phyloP scores from a whole-genome alignment of 164 flowering plant species.

The Tetrastigma voinierianum region DNA sequence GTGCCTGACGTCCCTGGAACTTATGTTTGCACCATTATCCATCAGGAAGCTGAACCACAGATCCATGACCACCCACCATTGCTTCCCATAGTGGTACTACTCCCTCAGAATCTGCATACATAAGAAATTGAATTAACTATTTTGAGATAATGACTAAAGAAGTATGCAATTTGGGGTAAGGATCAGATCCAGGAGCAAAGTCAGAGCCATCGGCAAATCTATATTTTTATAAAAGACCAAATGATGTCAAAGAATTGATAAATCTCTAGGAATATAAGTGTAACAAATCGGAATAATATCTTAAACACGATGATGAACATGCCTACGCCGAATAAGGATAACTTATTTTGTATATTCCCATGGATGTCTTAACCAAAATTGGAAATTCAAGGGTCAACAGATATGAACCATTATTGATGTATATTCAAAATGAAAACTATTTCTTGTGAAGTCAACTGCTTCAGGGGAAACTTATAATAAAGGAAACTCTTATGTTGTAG shows the following conservation, averaged over 20 bases:
- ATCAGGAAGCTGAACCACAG: slow-evolving; percentile 39
- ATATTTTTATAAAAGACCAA: too few relatives aligned
- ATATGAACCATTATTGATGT: slow-evolving; percentile 4
- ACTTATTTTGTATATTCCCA: too few relatives aligned
- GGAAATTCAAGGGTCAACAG: background rate
- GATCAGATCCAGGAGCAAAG: background rate
- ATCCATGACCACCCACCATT: slow-evolving; percentile 49
- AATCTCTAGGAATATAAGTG: background rate
- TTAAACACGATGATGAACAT: background rate
- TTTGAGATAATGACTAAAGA: background rate
- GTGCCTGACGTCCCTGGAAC: slow-evolving; percentile 54
- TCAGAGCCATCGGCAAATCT: too few relatives aligned
- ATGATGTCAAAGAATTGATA: background rate
- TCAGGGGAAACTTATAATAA: too few relatives aligned
- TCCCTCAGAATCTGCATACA: slow-evolving; percentile 67
- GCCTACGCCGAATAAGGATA: too few relatives aligned
- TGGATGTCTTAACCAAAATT: too few relatives aligned
- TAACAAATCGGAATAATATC: background rate
- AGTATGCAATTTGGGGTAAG: background rate
- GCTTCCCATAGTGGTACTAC: slow-evolving; percentile 86
- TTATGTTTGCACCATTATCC: slow-evolving; percentile 55
- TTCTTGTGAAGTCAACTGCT: too few relatives aligned
- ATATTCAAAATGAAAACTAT: too few relatives aligned
- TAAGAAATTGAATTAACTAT: background rate
- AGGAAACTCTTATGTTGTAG: too few relatives aligned